phyloP scores from a whole-genome alignment of 768 basidiomycete species.

The Trametes punicea region DNA sequence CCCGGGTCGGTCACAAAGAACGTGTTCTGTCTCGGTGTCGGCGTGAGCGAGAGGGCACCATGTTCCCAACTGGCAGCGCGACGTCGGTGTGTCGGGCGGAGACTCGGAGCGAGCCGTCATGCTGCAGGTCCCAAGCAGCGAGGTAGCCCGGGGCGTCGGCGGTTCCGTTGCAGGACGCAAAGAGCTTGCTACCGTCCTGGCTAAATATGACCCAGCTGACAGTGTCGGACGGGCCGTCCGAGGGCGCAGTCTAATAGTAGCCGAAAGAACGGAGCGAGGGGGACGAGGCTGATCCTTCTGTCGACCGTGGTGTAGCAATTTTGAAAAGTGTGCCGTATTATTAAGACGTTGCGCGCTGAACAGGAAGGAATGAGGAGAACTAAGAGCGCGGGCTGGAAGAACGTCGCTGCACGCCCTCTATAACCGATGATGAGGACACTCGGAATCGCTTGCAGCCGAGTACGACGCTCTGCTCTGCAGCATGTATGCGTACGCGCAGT shows the following conservation, averaged over 20 bases:
- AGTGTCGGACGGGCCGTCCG: constrained; percentile 44
- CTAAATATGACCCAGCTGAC: constrained; percentile 45
- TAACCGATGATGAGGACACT: too few species aligned
- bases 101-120: constrained; percentile 42
- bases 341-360: too few species aligned
- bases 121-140: constrained; percentile 44
- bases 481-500: too few species aligned
- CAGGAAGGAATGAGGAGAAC: too few species aligned
- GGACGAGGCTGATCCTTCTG: constrained; percentile 37
- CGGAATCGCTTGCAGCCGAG: too few species aligned
- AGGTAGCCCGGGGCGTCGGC: constrained; percentile 47
- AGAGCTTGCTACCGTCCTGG: constrained; percentile 40
- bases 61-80: constrained; percentile 38
- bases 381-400: too few species aligned
- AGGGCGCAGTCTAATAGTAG: constrained; percentile 50
- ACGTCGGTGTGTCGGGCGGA: constrained; percentile 38
- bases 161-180: constrained; percentile 47
- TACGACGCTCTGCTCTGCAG: too few species aligned
- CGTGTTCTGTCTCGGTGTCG: constrained; percentile 28
- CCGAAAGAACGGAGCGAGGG: constrained; percentile 41
- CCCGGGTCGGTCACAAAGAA: constrained; percentile 29
- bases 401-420: too few species aligned
- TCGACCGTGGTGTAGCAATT: constrained; percentile 48
- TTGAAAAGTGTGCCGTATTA: too few species aligned
- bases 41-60: constrained; percentile 45